A percentile compares a stretch with the other conserved stretches of the same genome.
Conservation (phyloP, 768 basidiomycete genomes). For the Chalciporus piperatus region DNA sequence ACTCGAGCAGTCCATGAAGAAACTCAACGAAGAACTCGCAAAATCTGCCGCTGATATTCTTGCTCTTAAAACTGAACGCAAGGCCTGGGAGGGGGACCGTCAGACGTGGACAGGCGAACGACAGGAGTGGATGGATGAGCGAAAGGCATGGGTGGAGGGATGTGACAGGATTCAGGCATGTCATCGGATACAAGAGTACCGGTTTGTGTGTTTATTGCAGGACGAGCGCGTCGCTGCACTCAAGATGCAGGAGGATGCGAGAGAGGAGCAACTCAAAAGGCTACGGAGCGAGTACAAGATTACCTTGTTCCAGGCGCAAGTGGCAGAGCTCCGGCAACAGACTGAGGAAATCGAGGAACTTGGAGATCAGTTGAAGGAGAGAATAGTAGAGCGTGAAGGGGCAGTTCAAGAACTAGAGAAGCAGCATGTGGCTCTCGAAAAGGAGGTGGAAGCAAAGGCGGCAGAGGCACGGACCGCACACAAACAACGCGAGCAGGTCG, state of each 20-base stretch:
- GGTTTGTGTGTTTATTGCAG: constrained; percentile 52
- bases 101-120: constrained; percentile 21
- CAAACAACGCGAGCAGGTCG: constrained; percentile 43
- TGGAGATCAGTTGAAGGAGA: constrained; percentile 28
- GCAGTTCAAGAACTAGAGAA: constrained; percentile 28
- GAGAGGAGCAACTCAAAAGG: constrained; percentile 56
- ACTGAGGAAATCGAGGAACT: constrained; percentile 53
- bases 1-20: constrained; percentile 58
- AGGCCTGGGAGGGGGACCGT: constrained; percentile 25
- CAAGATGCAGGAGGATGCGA: constrained; percentile 50
- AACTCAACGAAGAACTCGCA: constrained; percentile 48
- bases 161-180: constrained; percentile 61
- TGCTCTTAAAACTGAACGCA: constrained; percentile 41
- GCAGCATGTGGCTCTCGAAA: constrained; percentile 32
- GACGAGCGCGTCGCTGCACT: constrained; percentile 49
- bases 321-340: constrained; percentile 55
- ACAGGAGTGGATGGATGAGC: constrained; percentile 50
- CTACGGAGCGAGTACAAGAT: constrained; percentile 67
- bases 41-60: constrained; percentile 29
- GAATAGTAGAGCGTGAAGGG: constrained; percentile 23
- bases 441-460: constrained; percentile 39
- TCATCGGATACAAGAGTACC: constrained; percentile 64
- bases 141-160: constrained; percentile 57
- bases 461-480: constrained; percentile 38
- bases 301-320: constrained; percentile 62